Evolutionary conservation across 306 rosid species (phyloP).

Genomic region (Dryas drummondii): DNA sequence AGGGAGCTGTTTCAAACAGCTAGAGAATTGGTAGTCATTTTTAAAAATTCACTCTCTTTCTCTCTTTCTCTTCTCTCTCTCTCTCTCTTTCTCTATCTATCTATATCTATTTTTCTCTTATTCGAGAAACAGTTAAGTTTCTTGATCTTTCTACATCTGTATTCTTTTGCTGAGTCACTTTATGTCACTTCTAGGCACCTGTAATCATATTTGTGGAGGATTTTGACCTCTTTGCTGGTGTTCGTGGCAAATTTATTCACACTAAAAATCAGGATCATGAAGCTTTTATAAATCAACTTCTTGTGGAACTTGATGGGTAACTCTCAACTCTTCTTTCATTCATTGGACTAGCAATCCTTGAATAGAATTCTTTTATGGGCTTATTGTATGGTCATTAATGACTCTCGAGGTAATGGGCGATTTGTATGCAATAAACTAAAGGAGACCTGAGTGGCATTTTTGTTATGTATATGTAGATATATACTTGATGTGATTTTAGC

Average conservation of each 20-base stretch:
- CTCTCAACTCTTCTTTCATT: constrained; percentile 2
- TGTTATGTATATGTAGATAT: background rate
- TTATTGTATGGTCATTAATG: background rate
- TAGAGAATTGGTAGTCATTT: constrained; percentile 70
- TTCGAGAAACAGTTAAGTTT: background rate
- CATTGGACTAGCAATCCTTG: background rate
- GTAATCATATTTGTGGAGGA: constrained; percentile 97
- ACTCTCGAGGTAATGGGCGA: background rate
- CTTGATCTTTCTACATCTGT: constrained; percentile 19
- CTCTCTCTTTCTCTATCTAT: background rate
- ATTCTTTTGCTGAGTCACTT: constrained; percentile 32
- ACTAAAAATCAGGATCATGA: constrained; percentile 97
- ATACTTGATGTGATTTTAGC: background rate
- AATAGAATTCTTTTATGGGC: background rate
- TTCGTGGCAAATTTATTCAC: constrained; percentile 82
- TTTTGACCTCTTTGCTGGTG: constrained; percentile 97
- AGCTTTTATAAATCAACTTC: constrained; percentile 96
- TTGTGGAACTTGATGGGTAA: constrained; percentile 99
- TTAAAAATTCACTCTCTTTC: background rate
- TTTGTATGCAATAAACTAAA: background rate
- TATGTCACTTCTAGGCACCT: constrained; percentile 66
- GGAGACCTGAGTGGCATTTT: background rate
- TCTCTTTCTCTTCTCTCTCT: too few species aligned
- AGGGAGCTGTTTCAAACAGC: constrained; percentile 97
- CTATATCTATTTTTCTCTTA: background rate